Conservation (phyloP, 2,329 filamentous ascomycete species). For the Colletotrichum abscissum region DNA sequence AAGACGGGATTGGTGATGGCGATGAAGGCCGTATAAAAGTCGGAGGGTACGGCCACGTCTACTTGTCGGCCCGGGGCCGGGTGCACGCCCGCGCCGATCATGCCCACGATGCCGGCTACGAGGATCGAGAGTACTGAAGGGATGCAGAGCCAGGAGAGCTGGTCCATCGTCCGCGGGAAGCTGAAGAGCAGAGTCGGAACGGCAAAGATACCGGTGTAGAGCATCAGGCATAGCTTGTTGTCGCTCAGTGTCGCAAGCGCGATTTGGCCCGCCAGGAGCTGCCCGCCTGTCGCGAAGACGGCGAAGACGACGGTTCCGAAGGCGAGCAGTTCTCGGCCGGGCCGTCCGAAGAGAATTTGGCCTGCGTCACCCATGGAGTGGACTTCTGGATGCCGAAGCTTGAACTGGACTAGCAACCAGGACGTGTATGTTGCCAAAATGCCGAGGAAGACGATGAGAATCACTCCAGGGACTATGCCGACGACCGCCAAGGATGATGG, state of each 20-base stretch:
- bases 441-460: slow-evolving; percentile 52
- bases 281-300: slow-evolving; percentile 61
- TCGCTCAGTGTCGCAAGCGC: slow-evolving; percentile 58
- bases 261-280: slow-evolving; percentile 63
- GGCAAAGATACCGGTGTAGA: slow-evolving; percentile 62
- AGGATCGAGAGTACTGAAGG: slow-evolving; percentile 58
- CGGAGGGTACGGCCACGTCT: slow-evolving; percentile 47
- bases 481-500: slow-evolving; percentile 62
- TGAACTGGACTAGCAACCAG: slow-evolving; percentile 61
- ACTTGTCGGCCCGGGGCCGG: slow-evolving; percentile 51
- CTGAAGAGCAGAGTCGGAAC: slow-evolving; percentile 57
- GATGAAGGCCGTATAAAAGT: slow-evolving; percentile 46
- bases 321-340: slow-evolving; percentile 61
- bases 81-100: slow-evolving; percentile 58
- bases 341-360: slow-evolving; percentile 60
- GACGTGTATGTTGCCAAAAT: slow-evolving; percentile 59
- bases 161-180: slow-evolving; percentile 61
- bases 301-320: slow-evolving; percentile 63
- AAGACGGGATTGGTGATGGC: slow-evolving; percentile 60
- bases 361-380: slow-evolving; percentile 65
- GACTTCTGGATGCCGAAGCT: slow-evolving; percentile 58
- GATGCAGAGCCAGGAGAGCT: slow-evolving; percentile 59
- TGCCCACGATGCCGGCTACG: slow-evolving; percentile 60
- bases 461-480: slow-evolving; percentile 59
- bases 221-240: slow-evolving; percentile 58